A percentile compares a stretch with the other conserved stretches of the same genome.
These are phyloP conservation scores for Diplotaxis tenuifolia DNA, from an alignment of 345 rosid species.

Conservation along the genomic window DNA sequence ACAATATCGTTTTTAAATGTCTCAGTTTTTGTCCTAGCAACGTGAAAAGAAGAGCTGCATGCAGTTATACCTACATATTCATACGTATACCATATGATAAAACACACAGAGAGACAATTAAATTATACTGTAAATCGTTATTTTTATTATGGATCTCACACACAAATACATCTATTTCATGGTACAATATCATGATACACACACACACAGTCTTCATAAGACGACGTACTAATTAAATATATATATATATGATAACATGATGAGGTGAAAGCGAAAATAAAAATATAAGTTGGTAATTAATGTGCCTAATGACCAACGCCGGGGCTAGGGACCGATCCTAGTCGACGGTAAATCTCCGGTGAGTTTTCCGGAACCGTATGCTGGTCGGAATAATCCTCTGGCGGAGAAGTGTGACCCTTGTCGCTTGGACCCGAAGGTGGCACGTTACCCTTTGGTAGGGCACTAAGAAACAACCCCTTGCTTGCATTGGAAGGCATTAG, in stretches of 20 bases:
- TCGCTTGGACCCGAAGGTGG: slow-evolving; percentile 41
- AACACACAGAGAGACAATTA: not conserved
- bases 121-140: not conserved
- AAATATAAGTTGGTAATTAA: not conserved
- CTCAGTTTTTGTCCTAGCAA: not conserved
- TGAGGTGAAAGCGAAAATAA: not conserved
- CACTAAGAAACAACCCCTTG: slow-evolving; percentile 33
- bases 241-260: not conserved
- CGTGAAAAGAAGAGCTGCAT: not conserved
- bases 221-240: not conserved
- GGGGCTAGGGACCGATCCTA: slow-evolving; percentile 51
- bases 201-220: slow-evolving; percentile 5
- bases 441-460: slow-evolving; percentile 37
- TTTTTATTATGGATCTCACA: slow-evolving; percentile 4
- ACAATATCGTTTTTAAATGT: not conserved
- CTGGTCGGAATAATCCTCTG: slow-evolving; percentile 16
- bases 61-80: not conserved
- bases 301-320: slow-evolving; percentile 45
- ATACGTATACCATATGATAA: not conserved
- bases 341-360: slow-evolving; percentile 28
- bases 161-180: not conserved
- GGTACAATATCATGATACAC: not conserved
- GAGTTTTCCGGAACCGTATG: slow-evolving; percentile 22
- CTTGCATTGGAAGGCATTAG: slow-evolving; percentile 23
- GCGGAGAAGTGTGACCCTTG: slow-evolving; percentile 37